Conservation (phyloP, 176 grass and related monocot genomes). For the Oryza glumipatula region DNA sequence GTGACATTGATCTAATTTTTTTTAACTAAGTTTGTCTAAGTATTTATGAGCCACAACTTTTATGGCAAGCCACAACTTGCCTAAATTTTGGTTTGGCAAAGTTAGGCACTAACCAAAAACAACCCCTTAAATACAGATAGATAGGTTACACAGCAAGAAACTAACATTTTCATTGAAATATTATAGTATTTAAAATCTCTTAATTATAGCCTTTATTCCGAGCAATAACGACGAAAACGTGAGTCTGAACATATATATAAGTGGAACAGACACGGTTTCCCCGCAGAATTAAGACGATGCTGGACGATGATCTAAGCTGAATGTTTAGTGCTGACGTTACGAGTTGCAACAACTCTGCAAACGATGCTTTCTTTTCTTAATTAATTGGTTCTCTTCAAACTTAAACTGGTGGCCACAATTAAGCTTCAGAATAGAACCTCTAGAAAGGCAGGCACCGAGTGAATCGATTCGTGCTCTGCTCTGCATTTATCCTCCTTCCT, state of each 20-base stretch:
- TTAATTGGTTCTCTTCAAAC: neutral
- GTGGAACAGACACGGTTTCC: neutral
- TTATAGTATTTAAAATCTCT: too few species aligned
- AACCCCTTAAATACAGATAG: too few species aligned
- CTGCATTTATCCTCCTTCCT: neutral
- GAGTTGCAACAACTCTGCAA: neutral
- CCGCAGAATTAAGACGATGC: neutral
- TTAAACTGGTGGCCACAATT: neutral
- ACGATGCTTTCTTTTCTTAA: too few species aligned
- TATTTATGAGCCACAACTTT: too few species aligned
- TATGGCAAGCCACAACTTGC: too few species aligned
- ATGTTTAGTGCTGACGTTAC: neutral
- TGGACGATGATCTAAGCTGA: neutral
- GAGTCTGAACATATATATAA: neutral
- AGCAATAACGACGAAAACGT: neutral
- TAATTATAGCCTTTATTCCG: neutral
- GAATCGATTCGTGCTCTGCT: neutral
- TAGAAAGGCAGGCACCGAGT: neutral
- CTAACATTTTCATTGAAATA: too few species aligned
- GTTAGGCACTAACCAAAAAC: too few species aligned
- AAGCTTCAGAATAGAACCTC: neutral
- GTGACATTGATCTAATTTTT: too few species aligned
- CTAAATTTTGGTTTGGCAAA: too few species aligned
- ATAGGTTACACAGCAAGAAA: too few species aligned
- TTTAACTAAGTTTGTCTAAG: too few species aligned